Conservation (phyloP, 139 green algal genomes). For the Dunaliella primolecta region DNA sequence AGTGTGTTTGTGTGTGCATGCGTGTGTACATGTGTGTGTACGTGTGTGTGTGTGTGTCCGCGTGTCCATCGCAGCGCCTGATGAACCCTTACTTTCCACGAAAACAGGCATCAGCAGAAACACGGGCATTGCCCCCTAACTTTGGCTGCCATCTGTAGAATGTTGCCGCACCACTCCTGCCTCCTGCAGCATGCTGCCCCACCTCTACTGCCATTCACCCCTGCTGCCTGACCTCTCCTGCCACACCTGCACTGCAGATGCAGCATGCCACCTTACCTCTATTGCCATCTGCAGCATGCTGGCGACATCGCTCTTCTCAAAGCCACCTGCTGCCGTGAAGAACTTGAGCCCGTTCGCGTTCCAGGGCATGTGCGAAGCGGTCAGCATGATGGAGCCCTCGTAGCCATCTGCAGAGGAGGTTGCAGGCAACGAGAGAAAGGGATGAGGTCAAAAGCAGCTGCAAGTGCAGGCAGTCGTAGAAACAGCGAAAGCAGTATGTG, state of each 20-base stretch:
- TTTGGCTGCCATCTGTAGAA: too few relatives aligned
- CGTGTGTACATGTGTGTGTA: neutral
- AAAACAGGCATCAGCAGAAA: too few relatives aligned
- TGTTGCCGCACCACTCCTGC: too few relatives aligned
- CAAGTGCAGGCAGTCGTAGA: too few relatives aligned
- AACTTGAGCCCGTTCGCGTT: slow-evolving; percentile 87
- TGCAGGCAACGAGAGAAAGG: slow-evolving; percentile 1
- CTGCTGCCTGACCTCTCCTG: too few relatives aligned
- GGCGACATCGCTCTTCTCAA: slow-evolving; percentile 85
- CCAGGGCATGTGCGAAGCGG: slow-evolving; percentile 80
- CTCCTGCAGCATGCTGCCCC: too few relatives aligned
- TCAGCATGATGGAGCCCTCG: slow-evolving; percentile 81
- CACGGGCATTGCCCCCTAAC: too few relatives aligned
- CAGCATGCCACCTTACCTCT: slow-evolving; percentile 14
- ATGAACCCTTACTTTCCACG: too few relatives aligned
- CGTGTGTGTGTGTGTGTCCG: neutral
- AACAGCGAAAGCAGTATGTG: too few relatives aligned
- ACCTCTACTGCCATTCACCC: too few relatives aligned
- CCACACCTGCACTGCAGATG: too few relatives aligned
- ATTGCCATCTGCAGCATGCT: slow-evolving; percentile 53
- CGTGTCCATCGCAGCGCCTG: too few relatives aligned
- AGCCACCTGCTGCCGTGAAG: slow-evolving; percentile 62
- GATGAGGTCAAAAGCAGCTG: neutral
- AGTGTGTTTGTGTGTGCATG: neutral
- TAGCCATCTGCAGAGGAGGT: slow-evolving; percentile 6